Evolutionary conservation across 805 yeast genomes (phyloP).

Genomic region (Monosporozyma servazzii): DNA sequence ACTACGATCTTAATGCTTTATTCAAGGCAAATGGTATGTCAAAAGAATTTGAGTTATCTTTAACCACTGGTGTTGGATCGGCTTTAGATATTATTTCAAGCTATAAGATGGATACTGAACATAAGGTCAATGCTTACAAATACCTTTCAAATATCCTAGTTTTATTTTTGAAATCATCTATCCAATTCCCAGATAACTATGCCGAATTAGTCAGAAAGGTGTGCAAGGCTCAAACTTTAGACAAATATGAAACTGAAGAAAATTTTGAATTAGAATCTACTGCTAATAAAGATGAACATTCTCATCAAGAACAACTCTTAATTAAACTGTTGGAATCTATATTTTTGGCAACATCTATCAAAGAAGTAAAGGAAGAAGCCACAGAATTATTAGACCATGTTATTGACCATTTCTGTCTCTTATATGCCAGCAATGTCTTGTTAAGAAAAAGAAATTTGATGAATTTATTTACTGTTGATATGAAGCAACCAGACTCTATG

Average conservation of each 20-base stretch:
- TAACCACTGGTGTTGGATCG: slow-evolving; percentile 74
- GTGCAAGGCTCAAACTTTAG: slow-evolving; percentile 33
- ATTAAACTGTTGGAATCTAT: slow-evolving; percentile 57
- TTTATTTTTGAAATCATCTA: slow-evolving; percentile 45
- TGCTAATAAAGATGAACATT: slow-evolving; percentile 41
- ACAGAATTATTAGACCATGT: slow-evolving; percentile 49
- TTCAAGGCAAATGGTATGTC: slow-evolving; percentile 64
- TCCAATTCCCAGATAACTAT: slow-evolving; percentile 33
- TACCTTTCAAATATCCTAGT: slow-evolving; percentile 59
- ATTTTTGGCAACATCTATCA: slow-evolving; percentile 67
- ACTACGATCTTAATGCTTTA: slow-evolving; percentile 60
- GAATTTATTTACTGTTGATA: slow-evolving; percentile 63
- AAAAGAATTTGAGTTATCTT: slow-evolving; percentile 55
- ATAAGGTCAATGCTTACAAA: slow-evolving; percentile 68
- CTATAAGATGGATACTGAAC: slow-evolving; percentile 45
- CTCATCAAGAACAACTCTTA: slow-evolving; percentile 57
- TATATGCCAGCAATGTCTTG: slow-evolving; percentile 68
- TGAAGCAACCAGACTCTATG: slow-evolving; percentile 66
- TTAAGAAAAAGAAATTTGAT: slow-evolving; percentile 57
- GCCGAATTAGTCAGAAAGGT: slow-evolving; percentile 40
- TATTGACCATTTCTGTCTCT: slow-evolving; percentile 68
- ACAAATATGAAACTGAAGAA: slow-evolving; percentile 24
- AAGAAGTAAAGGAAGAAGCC: slow-evolving; percentile 65
- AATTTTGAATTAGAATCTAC: slow-evolving; percentile 34
- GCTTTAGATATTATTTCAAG: slow-evolving; percentile 73